Evolutionary conservation across 768 basidiomycete genomes (phyloP).

Genomic region (Filobasidium floriforme): DNA sequence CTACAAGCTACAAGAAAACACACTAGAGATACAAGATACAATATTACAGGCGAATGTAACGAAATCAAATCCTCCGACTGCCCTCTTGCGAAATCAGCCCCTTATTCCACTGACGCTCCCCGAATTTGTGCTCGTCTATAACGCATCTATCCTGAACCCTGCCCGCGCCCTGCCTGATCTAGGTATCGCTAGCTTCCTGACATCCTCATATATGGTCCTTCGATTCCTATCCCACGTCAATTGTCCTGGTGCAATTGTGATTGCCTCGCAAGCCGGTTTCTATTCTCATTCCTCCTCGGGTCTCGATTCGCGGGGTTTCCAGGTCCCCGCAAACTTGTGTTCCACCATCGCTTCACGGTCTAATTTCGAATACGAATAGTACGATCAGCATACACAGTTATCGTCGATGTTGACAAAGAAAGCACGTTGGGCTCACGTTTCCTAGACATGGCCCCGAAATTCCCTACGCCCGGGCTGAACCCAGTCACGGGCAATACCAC

Average conservation of each 20-base stretch:
- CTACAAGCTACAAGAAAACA: no score
- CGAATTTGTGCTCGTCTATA: no score
- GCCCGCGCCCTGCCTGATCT: no score
- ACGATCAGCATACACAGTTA: constrained; percentile 1
- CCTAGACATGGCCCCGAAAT: constrained; percentile 32
- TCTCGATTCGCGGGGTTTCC: constrained; percentile 22
- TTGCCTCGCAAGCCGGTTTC: background rate
- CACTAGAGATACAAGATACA: no score
- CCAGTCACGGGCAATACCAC: constrained; percentile 46
- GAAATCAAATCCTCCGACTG: no score
- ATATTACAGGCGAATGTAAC: no score
- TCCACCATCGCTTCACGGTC: constrained; percentile 43
- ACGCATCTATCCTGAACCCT: no score
- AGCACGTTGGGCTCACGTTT: constrained; percentile 21
- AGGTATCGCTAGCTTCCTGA: no score
- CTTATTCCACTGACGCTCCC: no score
- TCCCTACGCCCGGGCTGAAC: constrained; percentile 42
- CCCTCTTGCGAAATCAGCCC: no score
- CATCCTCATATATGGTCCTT: no score
- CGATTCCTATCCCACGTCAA: background rate
- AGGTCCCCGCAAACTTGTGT: constrained; percentile 37
- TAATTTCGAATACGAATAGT: constrained; percentile 3
- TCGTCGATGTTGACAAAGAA: background rate
- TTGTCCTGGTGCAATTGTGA: background rate
- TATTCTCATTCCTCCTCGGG: background rate